Percentiles rank a stretch among this genome's conserved stretches.
Conservation (phyloP, 108 stramenopile genomes). For the Fistulifera pelliculosa region DNA sequence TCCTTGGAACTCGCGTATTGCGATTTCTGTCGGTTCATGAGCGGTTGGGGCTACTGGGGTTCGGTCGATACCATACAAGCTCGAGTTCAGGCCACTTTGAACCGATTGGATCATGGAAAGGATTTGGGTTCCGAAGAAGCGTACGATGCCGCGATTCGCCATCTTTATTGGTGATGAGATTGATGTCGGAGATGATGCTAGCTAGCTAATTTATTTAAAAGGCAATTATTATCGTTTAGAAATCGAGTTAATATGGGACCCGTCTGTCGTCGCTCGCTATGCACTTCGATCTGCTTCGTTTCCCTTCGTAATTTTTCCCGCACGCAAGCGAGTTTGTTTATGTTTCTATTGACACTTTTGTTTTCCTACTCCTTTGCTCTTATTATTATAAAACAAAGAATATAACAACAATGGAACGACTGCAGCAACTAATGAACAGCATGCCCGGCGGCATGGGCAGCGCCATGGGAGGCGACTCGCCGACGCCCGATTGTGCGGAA, state of each 20-base stretch:
- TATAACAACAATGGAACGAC: constrained; percentile 56
- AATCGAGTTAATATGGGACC: too few species aligned
- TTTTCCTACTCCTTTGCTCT: too few species aligned
- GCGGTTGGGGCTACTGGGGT: constrained; percentile 74
- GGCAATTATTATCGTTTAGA: too few species aligned
- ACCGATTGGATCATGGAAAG: constrained; percentile 45
- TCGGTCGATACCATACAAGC: constrained; percentile 21
- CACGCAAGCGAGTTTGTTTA: too few species aligned
- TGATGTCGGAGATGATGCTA: too few species aligned
- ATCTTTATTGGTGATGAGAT: constrained; percentile 29
- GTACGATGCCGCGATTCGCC: constrained; percentile 38
- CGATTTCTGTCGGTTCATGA: constrained; percentile 61
- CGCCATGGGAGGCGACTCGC: constrained; percentile 68
- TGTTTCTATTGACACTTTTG: too few species aligned
- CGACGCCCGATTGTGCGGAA: constrained; percentile 90
- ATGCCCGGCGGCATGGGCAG: constrained; percentile 72
- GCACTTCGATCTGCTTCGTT: too few species aligned
- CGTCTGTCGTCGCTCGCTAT: too few species aligned
- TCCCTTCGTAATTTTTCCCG: too few species aligned
- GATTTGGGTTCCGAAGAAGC: constrained; percentile 44
- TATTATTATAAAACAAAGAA: too few species aligned
- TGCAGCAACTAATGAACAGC: constrained; percentile 82
- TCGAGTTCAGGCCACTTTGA: constrained; percentile 21
- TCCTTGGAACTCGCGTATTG: constrained; percentile 50
- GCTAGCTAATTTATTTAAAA: too few species aligned